Conservation (phyloP, 2,329 filamentous ascomycete species). For the Ascochyta pisi region DNA sequence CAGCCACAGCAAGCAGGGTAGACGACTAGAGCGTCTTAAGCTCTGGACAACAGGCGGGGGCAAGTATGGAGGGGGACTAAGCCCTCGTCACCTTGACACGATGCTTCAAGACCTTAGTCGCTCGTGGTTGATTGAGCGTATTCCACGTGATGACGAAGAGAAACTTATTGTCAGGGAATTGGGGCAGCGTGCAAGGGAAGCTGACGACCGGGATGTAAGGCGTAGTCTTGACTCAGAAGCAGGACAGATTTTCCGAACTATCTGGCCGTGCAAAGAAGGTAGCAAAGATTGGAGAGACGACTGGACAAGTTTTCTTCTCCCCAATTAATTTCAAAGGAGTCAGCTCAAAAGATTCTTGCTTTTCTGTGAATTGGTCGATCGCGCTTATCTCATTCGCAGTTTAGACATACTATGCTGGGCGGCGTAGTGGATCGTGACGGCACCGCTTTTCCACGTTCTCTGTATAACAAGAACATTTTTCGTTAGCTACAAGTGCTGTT, state of each 20-base stretch:
- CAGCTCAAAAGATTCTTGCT: no score
- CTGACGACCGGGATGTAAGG: not conserved
- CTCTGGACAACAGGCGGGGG: conserved; percentile 24
- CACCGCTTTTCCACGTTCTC: no score
- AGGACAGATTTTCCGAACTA: conserved; percentile 15
- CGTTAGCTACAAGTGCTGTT: no score
- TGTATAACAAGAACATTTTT: no score
- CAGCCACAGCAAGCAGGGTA: conserved; percentile 20
- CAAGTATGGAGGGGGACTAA: conserved; percentile 2
- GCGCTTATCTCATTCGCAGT: no score
- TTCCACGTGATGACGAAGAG: no score
- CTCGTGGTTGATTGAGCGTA: no score
- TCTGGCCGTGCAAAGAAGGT: conserved; percentile 25
- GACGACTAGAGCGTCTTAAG: conserved; percentile 25
- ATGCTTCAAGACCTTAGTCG: not conserved
- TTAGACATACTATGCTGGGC: no score
- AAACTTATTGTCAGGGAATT: conserved; percentile 23
- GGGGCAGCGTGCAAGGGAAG: conserved; percentile 19
- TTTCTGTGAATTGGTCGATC: no score
- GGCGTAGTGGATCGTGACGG: no score
- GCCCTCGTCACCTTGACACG: not conserved
- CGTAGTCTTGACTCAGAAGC: not conserved
- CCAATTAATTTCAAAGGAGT: no score
- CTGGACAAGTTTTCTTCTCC: conserved; percentile 31
- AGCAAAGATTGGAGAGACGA: conserved; percentile 24